Evolutionary conservation across 371 early-diverging fungal species (phyloP).

Genomic region (Zychaea mexicana): DNA sequence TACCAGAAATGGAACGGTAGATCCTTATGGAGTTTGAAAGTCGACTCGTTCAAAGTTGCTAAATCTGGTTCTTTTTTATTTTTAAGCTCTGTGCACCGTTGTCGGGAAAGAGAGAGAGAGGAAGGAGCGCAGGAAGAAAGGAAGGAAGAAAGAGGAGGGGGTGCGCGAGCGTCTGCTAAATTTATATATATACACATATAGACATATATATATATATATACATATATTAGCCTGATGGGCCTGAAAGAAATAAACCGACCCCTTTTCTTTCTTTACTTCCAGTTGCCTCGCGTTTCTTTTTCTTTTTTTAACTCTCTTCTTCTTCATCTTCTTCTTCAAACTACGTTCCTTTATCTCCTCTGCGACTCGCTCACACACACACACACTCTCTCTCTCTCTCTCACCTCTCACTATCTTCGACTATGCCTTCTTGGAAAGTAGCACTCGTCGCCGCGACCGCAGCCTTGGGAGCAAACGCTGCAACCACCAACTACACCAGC

Average conservation of each 20-base stretch:
- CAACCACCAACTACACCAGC: constrained; percentile 29
- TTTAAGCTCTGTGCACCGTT: constrained; percentile 6
- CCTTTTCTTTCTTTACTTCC: background rate
- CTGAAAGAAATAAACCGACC: background rate
- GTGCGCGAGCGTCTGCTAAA: too few species aligned
- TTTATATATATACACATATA: too few species aligned
- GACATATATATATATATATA: too few species aligned
- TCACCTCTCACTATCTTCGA: background rate
- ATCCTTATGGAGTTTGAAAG: background rate
- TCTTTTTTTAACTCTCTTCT: background rate
- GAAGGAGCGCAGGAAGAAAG: background rate
- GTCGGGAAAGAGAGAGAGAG: background rate
- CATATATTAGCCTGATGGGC: background rate
- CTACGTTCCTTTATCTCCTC: constrained; percentile 12
- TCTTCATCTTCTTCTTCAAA: constrained; percentile 6
- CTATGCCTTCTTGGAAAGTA: constrained; percentile 16
- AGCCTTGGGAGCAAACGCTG: constrained; percentile 16
- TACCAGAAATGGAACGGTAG: background rate
- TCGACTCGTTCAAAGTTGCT: constrained; percentile 6
- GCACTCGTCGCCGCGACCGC: constrained; percentile 16
- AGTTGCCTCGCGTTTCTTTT: constrained; percentile 2
- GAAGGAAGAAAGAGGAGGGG: background rate
- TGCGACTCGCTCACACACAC: background rate
- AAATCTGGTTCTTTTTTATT: constrained; percentile 8
- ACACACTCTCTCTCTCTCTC: too few species aligned